Base-by-base conservation (phyloP, 768 basidiomycete genomes). In the Russula sp. region DNA sequence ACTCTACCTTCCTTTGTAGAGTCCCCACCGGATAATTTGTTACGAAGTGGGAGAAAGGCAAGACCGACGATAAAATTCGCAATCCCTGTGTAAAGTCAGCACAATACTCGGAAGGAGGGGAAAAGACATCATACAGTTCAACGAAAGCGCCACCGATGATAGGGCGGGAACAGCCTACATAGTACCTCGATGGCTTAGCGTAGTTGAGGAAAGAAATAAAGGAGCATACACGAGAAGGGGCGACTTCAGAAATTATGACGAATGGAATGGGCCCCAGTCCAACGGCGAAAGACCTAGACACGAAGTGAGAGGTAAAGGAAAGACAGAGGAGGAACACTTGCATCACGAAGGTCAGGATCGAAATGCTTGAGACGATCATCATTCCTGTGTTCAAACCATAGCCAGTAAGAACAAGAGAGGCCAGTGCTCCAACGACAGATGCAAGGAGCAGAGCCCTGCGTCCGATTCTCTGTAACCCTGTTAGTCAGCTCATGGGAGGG, bases 211-310 rank as follows among this genome's bases (percentile, higher is more conserved):
- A 16, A 47, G 13, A 53, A 22, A 5, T 25, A 56, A 45, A 22
- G 52, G 45, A 43, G 77, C 89, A 64, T 71, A 88, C 92, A 68
- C 88, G 81, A 53, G 81, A 73, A 1, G 93, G 93, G 2, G 93
- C 87, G 22, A 97, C 84, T 70, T 98, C 94, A 16, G 93, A 85
- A 36, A 96, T 85, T 72, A 98, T 86, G 42, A 98, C 84, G 70
- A 94, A 98, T 0, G 96, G 95, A 38, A 98, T 76, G 2, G 96
- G 94, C 1, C 96, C 96, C 18, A 98, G 79, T 2, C 95, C 96
- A 38, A 88, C 74, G 1, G 94, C 90, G 73, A 95, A 98, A 0
- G 90, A 88, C 73, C 90, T 90, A 60, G 10, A 41, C 60, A 50
- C 39, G 42, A 6, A 50, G 36, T 59, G 22, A 50, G 45, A 42